Percentiles rank a stretch among this genome's conserved stretches.
Conservation (phyloP, 2,329 filamentous ascomycete genomes). For the Lecanicillium sp. region DNA sequence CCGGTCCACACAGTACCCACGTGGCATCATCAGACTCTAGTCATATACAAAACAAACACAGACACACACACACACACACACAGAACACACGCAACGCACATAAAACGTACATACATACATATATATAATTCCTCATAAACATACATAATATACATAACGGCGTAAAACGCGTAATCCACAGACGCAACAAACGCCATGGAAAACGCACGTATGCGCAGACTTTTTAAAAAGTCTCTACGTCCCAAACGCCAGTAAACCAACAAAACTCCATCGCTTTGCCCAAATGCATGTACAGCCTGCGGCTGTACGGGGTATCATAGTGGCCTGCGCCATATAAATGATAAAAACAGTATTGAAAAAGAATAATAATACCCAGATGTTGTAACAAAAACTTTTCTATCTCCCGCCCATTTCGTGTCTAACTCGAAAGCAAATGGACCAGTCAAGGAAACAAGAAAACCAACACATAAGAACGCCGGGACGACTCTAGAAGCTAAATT, state of each 20-base stretch:
- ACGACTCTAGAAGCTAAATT: slow-evolving; percentile 6
- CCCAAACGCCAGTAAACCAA: slow-evolving; percentile 2
- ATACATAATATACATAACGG: slow-evolving; percentile 6
- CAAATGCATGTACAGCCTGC: background rate
- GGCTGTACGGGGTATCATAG: background rate
- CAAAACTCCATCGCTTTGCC: slow-evolving; percentile 2
- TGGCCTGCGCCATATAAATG: slow-evolving; percentile 1
- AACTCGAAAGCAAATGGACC: slow-evolving; percentile 4
- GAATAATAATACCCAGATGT: slow-evolving; percentile 1
- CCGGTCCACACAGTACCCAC: too few species aligned
- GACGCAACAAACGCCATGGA: slow-evolving; percentile 7
- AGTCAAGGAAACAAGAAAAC: background rate
- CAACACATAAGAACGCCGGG: slow-evolving; percentile 1
- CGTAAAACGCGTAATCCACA: slow-evolving; percentile 1
- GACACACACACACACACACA: slow-evolving; percentile 12
- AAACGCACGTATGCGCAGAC: slow-evolving; percentile 2
- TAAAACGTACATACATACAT: slow-evolving; percentile 11
- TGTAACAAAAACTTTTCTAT: slow-evolving; percentile 1
- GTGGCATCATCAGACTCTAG: background rate
- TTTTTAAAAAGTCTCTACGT: slow-evolving; percentile 3
- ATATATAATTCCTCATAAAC: slow-evolving; percentile 6
- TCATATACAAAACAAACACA: slow-evolving; percentile 5
- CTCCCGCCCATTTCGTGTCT: background rate
- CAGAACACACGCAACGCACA: slow-evolving; percentile 12
- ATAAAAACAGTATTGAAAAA: slow-evolving; percentile 2